Percentiles rank a stretch among this genome's conserved stretches.
phyloP scores from a whole-genome alignment of 495 filamentous ascomycete genomes.

The Pyrenopolyporus hunteri region DNA sequence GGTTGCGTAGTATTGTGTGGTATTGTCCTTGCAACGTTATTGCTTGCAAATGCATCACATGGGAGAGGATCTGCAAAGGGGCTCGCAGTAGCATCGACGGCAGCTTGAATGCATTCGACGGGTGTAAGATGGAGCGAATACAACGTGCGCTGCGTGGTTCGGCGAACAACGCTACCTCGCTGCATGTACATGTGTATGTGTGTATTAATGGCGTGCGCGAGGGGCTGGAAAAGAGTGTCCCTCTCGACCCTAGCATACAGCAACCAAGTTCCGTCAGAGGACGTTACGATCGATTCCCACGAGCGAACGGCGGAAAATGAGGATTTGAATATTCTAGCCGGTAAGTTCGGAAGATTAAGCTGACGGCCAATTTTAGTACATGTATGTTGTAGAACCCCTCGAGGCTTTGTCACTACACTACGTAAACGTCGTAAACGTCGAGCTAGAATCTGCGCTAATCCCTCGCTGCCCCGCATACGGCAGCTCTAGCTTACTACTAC shows the following conservation, averaged over 20 bases:
- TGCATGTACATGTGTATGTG: too few species aligned
- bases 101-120: conserved; percentile 14
- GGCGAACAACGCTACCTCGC: too few species aligned
- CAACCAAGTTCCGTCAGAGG: not conserved
- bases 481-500: not conserved
- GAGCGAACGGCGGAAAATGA: not conserved
- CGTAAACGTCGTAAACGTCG: conserved; percentile 14
- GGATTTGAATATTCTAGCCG: conserved; percentile 2
- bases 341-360: conserved; percentile 26
- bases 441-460: conserved; percentile 6
- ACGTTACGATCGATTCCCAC: not conserved
- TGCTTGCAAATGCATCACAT: conserved; percentile 11
- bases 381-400: not conserved
- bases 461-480: conserved; percentile 7
- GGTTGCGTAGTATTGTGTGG: conserved; percentile 22
- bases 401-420: not conserved
- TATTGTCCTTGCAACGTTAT: conserved; percentile 23
- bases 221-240: too few species aligned
- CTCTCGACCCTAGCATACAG: conserved; percentile 5
- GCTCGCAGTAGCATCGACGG: conserved; percentile 5
- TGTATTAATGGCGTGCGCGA: too few species aligned
- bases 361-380: not conserved
- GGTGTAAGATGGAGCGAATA: conserved; percentile 4
- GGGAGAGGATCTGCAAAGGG: conserved; percentile 21
- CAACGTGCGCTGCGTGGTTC: too few species aligned